Evolutionary conservation across 768 basidiomycete genomes (phyloP).

Genomic region (Tulasnella sp.): DNA sequence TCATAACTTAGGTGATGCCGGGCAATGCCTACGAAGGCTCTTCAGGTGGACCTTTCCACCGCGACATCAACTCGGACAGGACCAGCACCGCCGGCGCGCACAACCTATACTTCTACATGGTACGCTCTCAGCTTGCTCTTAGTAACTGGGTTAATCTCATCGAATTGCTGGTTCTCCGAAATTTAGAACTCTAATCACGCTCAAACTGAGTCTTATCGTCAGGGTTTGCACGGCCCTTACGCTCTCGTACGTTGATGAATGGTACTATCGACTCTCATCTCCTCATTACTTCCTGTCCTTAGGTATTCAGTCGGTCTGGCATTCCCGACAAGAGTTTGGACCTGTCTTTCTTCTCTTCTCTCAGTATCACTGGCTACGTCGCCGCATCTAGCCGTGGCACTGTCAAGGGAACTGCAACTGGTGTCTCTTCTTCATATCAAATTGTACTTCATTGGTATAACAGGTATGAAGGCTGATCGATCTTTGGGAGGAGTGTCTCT

Average conservation of each 20-base stretch:
- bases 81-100: not conserved
- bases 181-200: constrained; percentile 10
- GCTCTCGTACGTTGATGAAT: not conserved
- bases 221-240: constrained; percentile 7
- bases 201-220: constrained; percentile 1
- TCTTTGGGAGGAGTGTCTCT: not conserved
- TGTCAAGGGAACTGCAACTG: constrained; percentile 34
- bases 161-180: not conserved
- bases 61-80: constrained; percentile 22
- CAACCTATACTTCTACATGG: constrained; percentile 12
- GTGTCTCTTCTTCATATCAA: constrained; percentile 31
- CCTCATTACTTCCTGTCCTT: not conserved
- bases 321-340: constrained; percentile 25
- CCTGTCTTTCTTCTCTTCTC: constrained; percentile 29
- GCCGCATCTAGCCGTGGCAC: constrained; percentile 35
- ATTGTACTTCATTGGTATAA: constrained; percentile 1
- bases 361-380: constrained; percentile 38
- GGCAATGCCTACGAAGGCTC: constrained; percentile 35
- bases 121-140: not conserved
- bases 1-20: constrained; percentile 22
- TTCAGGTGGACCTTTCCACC: constrained; percentile 42
- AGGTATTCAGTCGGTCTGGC: constrained; percentile 14
- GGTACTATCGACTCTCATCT: not conserved
- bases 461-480: not conserved
- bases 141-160: not conserved